A percentile compares a stretch with the other conserved stretches of the same genome.
Evolutionary conservation across 441 rosid species (phyloP).

Genomic region (Macaranga tanarius): DNA sequence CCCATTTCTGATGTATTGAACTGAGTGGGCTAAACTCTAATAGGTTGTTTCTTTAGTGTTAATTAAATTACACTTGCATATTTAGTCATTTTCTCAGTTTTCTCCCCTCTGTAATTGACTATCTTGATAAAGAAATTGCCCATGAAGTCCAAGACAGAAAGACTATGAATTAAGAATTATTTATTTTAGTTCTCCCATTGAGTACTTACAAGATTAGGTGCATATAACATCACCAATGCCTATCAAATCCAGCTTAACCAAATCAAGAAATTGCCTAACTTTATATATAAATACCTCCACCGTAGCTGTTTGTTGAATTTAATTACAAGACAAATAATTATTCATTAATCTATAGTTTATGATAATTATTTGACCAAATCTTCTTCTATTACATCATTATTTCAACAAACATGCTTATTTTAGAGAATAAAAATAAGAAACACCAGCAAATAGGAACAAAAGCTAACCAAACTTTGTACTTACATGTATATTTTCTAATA

Average conservation of each 20-base stretch:
- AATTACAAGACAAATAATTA: neutral
- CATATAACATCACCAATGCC: constrained; percentile 32
- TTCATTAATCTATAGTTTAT: constrained; percentile 13
- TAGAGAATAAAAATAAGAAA: constrained; percentile 12
- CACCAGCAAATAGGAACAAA: constrained; percentile 26
- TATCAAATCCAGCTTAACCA: constrained; percentile 22
- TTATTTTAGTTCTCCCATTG: constrained; percentile 10
- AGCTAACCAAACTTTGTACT: constrained; percentile 25
- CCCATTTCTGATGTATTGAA: too few species aligned
- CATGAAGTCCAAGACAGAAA: neutral
- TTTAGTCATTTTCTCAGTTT: too few species aligned
- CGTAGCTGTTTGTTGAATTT: neutral
- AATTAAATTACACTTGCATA: too few species aligned
- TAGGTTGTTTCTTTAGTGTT: too few species aligned
- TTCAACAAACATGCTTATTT: constrained; percentile 30
- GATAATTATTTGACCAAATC: constrained; percentile 38
- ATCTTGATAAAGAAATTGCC: neutral
- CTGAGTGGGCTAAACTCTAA: too few species aligned
- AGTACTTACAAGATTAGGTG: constrained; percentile 45
- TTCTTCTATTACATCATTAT: constrained; percentile 31
- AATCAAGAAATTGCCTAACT: constrained; percentile 28
- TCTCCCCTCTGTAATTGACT: too few species aligned
- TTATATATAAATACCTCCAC: neutral
- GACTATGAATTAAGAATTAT: neutral
- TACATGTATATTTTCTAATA: constrained; percentile 8